phyloP scores from a whole-genome alignment of 225 moss, liverwort and hornwort genomes.

The Sphagnum contortum region DNA sequence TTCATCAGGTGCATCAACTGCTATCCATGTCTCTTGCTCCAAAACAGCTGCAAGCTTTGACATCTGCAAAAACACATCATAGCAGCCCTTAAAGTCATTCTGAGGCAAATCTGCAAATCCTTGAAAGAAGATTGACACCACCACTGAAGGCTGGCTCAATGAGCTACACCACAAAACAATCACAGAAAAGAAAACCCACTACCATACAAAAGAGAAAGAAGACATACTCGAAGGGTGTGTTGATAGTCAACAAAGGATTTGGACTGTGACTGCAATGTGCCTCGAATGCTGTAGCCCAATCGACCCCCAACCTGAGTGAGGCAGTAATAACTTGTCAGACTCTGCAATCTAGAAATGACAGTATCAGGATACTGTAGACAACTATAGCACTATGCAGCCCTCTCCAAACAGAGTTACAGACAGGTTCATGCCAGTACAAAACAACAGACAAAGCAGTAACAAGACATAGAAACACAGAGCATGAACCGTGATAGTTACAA shows the following conservation, averaged over 20 bases:
- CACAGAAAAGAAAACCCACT: too few relatives aligned
- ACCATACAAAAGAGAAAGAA: not conserved
- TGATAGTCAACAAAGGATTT: constrained; percentile 98
- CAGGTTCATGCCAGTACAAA: too few relatives aligned
- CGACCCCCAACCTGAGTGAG: constrained; percentile 86
- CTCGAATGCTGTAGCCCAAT: constrained; percentile 95
- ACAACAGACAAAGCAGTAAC: too few relatives aligned
- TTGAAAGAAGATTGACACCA: too few relatives aligned
- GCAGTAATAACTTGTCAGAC: not conserved
- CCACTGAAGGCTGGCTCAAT: too few relatives aligned
- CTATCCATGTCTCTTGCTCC: constrained; percentile 97
- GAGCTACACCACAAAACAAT: too few relatives aligned
- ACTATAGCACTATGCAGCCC: too few relatives aligned
- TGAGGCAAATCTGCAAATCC: constrained; percentile 1
- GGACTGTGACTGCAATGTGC: constrained; percentile 90
- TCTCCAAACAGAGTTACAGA: too few relatives aligned
- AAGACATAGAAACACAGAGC: too few relatives aligned
- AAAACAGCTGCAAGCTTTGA: constrained; percentile 81
- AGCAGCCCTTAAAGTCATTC: not conserved
- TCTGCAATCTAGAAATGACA: too few relatives aligned
- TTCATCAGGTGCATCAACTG: constrained; percentile 90
- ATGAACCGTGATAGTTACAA: too few relatives aligned
- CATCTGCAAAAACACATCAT: constrained; percentile 37
- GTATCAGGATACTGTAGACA: too few relatives aligned
- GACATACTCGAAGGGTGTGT: constrained; percentile 68